These are phyloP conservation scores for Baorangia bicolor DNA, from an alignment of 768 basidiomycete genomes.

Conservation along the genomic window DNA sequence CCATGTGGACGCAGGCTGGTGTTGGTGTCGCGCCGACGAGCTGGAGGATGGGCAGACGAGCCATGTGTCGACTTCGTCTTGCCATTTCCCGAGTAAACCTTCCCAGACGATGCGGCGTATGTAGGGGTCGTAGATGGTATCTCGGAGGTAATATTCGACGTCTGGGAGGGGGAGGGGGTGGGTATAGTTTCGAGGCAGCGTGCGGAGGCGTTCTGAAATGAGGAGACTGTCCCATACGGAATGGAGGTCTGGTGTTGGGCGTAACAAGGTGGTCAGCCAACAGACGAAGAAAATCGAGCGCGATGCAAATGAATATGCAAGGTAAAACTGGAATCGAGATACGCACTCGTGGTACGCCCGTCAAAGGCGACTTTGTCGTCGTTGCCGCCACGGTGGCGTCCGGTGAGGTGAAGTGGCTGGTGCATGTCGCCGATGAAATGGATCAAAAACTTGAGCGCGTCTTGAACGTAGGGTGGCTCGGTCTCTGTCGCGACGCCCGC, in stretches of 20 bases:
- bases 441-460: constrained; percentile 88
- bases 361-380: constrained; percentile 72
- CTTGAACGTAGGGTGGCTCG: constrained; percentile 49
- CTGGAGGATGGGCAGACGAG: constrained; percentile 53
- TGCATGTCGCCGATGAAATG: constrained; percentile 96
- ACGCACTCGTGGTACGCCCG: constrained; percentile 67
- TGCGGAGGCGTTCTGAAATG: constrained; percentile 79
- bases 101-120: constrained; percentile 87
- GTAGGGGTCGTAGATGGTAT: constrained; percentile 84
- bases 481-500: constrained; percentile 1
- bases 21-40: constrained; percentile 5
- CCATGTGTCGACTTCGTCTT: constrained; percentile 60
- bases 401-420: constrained; percentile 89
- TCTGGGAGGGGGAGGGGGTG: constrained; percentile 63
- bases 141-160: constrained; percentile 66
- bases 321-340: neutral
- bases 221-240: constrained; percentile 85
- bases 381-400: constrained; percentile 87
- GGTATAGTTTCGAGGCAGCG: constrained; percentile 73
- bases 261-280: neutral
- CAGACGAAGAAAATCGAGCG: neutral
- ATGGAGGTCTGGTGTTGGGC: constrained; percentile 60
- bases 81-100: constrained; percentile 72
- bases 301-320: neutral
- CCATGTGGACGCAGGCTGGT: constrained; percentile 20